phyloP scores from a whole-genome alignment of 176 grass and related monocot species.

The Saccharum officinarum region DNA sequence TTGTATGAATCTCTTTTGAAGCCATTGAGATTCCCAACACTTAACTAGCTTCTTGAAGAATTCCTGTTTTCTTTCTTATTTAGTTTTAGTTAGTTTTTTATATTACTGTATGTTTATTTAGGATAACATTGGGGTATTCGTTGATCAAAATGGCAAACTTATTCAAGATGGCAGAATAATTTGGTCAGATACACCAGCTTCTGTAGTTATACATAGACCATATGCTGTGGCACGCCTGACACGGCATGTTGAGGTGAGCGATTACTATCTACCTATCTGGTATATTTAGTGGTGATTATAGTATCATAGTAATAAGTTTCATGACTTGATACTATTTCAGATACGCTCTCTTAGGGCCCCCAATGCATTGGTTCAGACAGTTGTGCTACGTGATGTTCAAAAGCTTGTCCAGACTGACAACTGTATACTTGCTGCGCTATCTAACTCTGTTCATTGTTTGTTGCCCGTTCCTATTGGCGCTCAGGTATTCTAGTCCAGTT shows the following conservation, averaged over 20 bases:
- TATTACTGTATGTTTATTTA: constrained; percentile 33
- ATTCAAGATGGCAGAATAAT: constrained; percentile 94
- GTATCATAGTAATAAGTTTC: neutral
- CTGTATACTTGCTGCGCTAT: constrained; percentile 71
- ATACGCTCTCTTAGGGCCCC: constrained; percentile 90
- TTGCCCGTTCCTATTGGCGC: constrained; percentile 94
- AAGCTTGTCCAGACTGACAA: constrained; percentile 86
- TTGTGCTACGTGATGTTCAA: constrained; percentile 87
- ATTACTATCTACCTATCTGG: constrained; percentile 17
- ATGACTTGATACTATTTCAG: constrained; percentile 51
- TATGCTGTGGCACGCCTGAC: constrained; percentile 78
- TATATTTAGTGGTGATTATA: constrained; percentile 14
- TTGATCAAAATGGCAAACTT: constrained; percentile 98
- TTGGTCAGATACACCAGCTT: constrained; percentile 86
- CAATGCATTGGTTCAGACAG: constrained; percentile 83
- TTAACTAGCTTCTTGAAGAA: neutral
- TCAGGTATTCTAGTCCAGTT: constrained; percentile 63
- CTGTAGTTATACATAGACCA: constrained; percentile 78
- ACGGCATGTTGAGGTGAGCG: constrained; percentile 77
- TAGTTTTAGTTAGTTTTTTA: constrained; percentile 6
- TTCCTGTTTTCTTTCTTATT: constrained; percentile 19
- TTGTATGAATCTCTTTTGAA: constrained; percentile 1
- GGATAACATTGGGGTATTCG: constrained; percentile 98
- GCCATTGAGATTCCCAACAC: neutral
- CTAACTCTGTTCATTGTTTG: constrained; percentile 80